A percentile compares a stretch with the other conserved stretches of the same genome.
Conservation (phyloP, 2,329 filamentous ascomycete species). For the Nigrospora osmanthi region DNA sequence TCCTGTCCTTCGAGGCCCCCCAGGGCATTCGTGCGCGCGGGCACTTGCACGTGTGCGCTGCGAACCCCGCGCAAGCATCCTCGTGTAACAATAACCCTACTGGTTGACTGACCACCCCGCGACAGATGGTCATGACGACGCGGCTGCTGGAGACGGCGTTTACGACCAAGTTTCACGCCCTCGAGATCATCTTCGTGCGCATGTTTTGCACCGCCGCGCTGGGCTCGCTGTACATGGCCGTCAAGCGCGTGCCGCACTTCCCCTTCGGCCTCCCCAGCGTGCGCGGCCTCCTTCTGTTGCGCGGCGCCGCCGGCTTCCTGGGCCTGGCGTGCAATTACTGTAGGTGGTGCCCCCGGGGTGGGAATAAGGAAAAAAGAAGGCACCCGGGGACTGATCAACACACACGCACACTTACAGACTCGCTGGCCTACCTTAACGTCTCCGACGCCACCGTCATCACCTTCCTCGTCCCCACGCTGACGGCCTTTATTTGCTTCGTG, state of each 20-base stretch:
- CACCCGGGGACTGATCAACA: not conserved
- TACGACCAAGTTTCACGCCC: conserved; percentile 27
- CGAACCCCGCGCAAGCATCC: not conserved
- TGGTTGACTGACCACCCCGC: conserved; percentile 4
- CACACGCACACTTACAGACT: conserved; percentile 32
- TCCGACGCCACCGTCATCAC: conserved; percentile 75
- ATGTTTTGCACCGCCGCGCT: conserved; percentile 29
- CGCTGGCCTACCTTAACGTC: conserved; percentile 60
- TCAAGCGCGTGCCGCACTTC: conserved; percentile 44
- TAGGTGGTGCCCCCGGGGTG: conserved; percentile 8
- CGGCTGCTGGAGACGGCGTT: conserved; percentile 25
- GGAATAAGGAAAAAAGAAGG: not conserved
- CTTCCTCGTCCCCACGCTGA: conserved; percentile 67
- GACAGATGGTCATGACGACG: conserved; percentile 31
- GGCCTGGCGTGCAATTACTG: conserved; percentile 56
- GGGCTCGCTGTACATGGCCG: conserved; percentile 31
- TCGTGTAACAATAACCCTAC: no score
- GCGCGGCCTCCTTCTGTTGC: conserved; percentile 51
- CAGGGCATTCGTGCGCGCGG: not conserved
- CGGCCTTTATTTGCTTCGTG: conserved; percentile 60
- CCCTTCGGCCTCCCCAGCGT: conserved; percentile 56
- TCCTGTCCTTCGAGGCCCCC: not conserved
- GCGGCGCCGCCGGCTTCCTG: conserved; percentile 56
- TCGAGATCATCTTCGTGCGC: conserved; percentile 34
- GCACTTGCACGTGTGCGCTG: no score